Conservation (phyloP, 371 early-diverging fungal genomes). For the Furculomyces boomerangus region DNA sequence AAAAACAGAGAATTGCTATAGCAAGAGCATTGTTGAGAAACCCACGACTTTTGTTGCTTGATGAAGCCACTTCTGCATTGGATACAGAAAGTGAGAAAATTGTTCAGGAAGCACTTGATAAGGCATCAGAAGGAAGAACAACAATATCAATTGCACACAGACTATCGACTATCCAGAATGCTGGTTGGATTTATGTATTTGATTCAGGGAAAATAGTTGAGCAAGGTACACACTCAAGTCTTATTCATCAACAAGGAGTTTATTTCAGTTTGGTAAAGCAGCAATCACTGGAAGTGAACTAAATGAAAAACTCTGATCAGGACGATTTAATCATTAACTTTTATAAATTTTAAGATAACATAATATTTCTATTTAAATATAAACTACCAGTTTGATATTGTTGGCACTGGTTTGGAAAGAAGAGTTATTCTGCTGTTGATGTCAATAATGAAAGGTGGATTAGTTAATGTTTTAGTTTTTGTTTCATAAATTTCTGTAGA, state of each 20-base stretch:
- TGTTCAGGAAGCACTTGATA: slow-evolving; percentile 76
- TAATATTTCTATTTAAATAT: no score
- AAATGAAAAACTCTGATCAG: no score
- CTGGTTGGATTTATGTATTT: slow-evolving; percentile 31
- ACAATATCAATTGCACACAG: slow-evolving; percentile 57
- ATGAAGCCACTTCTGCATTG: slow-evolving; percentile 90
- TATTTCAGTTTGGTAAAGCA: slow-evolving; percentile 18
- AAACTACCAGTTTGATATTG: no score
- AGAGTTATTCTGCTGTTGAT: no score
- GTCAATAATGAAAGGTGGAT: no score
- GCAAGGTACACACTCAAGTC: slow-evolving; percentile 25
- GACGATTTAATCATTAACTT: no score
- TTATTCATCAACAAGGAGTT: slow-evolving; percentile 27
- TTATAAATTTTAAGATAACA: no score
- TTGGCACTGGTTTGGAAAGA: no score
- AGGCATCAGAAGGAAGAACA: slow-evolving; percentile 54
- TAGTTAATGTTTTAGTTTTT: no score
- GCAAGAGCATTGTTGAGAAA: slow-evolving; percentile 36
- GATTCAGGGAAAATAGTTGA: slow-evolving; percentile 37
- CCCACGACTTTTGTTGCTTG: slow-evolving; percentile 72
- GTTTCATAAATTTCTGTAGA: no score
- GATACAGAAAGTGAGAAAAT: slow-evolving; percentile 78
- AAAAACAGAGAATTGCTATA: slow-evolving; percentile 58
- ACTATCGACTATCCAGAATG: slow-evolving; percentile 47
- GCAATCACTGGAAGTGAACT: slow-evolving; percentile 18